These are phyloP conservation scores for Sindora glabra DNA, from an alignment of 306 rosid species.

Conservation along the genomic window DNA sequence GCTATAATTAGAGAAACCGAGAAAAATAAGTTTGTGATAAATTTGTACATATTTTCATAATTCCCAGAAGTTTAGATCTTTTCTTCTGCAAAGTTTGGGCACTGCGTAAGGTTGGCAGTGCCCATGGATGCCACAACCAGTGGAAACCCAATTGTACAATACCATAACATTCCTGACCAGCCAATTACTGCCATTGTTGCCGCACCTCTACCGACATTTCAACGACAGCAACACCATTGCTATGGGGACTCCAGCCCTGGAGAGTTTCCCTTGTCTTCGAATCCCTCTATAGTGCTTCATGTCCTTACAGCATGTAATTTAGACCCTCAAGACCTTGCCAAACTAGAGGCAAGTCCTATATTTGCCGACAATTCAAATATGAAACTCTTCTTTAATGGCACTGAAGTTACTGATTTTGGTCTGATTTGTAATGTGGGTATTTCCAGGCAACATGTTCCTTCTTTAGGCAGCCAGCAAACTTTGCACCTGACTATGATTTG, in stretches of 20 bases:
- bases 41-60: conserved; percentile 44
- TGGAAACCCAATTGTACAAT: conserved; percentile 78
- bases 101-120: conserved; percentile 78
- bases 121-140: conserved; percentile 98
- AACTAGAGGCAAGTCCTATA: conserved; percentile 75
- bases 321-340: conserved; percentile 94
- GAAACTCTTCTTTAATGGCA: not conserved
- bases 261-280: conserved; percentile 92
- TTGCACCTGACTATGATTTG: conserved; percentile 62
- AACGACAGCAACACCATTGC: conserved; percentile 78
- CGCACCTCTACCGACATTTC: conserved; percentile 51
- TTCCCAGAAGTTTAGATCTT: conserved; percentile 52
- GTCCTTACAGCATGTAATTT: conserved; percentile 75
- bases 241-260: conserved; percentile 75
- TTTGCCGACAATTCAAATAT: conserved; percentile 6
- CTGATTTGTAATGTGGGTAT: conserved; percentile 30
- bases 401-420: conserved; percentile 33
- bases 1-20: conserved; percentile 29
- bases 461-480: conserved; percentile 84
- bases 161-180: conserved; percentile 82
- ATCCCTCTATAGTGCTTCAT: conserved; percentile 88
- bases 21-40: conserved; percentile 36
- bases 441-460: conserved; percentile 97
- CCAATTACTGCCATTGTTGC: conserved; percentile 62
- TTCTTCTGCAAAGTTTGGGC: conserved; percentile 55